Evolutionary conservation across 176 grass and related monocot genomes (phyloP), one percentile per base, ranked within the genome.

Genomic region (Pontederia paniculata): DNA sequence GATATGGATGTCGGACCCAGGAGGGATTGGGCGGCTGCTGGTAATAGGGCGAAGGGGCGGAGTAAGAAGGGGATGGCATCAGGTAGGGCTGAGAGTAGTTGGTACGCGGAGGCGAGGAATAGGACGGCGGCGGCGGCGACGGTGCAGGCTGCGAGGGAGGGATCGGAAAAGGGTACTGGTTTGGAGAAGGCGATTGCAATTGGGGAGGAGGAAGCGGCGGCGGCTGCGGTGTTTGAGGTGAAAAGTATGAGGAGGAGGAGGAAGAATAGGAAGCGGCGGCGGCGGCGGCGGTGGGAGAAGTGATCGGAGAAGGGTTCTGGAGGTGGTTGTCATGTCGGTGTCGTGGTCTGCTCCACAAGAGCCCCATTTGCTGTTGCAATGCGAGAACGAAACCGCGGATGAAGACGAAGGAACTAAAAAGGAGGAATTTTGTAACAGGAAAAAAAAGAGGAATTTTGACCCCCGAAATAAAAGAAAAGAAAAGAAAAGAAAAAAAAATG

Each of bases 21-120:
- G 68, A 68, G 63, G 47, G 67, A 74, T 49, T 66, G 69, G 21
- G 28, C 28, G 28, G 7, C 28, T 2, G 45, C 73, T 41, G 68
- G 75, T 72, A 71, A 60, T 53, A 23, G 71, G 12, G 54, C 61
- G 23, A 55, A 70, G 21, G 48, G 62, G 60, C 75, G 73, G 71
- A 70, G 74, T 68, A 72, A 75, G 19, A 75, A 1, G 31, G 31
- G 12, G 43, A 74, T 0, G 78, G 61, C 0, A 70, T 48, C 8
- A 9, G 19, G 42, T 45, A 81, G 44, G 12, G 70, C 3, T 67
- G 66, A 48, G 20, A 55, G 45, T 28, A 71, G 60, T 10, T 10
- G 47, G 50, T 52, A 45, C 23, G 42, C 42, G 8, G 63, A n/a
- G 15, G 48, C 73, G 53, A 48, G 28, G 42, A 48, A 28, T 74